Evolutionary conservation across 1,139 yeast species (phyloP).

Genomic region (Lodderomyces margitis): DNA sequence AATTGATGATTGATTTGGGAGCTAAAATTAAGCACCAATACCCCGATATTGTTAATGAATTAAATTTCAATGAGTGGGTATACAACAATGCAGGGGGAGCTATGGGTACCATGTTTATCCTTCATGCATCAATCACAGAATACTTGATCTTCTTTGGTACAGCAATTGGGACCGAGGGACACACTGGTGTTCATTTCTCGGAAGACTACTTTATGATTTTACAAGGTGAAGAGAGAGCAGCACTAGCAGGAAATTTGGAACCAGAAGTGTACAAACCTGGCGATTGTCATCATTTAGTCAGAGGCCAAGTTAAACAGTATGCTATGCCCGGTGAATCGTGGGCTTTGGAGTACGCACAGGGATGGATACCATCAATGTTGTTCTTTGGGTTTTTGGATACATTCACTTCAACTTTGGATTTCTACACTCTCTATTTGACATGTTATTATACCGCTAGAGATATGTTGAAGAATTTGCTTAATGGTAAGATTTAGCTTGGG

Average conservation of each 20-base stretch:
- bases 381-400: conserved; percentile 91
- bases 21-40: conserved; percentile 59
- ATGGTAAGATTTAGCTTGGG: conserved; percentile 64
- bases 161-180: conserved; percentile 93
- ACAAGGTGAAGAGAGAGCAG: conserved; percentile 73
- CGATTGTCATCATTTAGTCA: conserved; percentile 70
- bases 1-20: conserved; percentile 59
- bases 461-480: conserved; percentile 65
- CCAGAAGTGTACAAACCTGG: conserved; percentile 80
- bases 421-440: conserved; percentile 65
- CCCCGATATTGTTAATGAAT: conserved; percentile 60
- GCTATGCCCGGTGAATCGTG: conserved; percentile 75
- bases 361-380: conserved; percentile 97
- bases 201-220: conserved; percentile 93
- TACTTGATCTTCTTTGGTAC: conserved; percentile 87
- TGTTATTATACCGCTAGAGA: conserved; percentile 70
- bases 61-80: conserved; percentile 82
- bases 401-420: conserved; percentile 78
- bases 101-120: conserved; percentile 94
- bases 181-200: conserved; percentile 91
- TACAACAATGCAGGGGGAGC: conserved; percentile 98
- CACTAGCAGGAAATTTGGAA: conserved; percentile 54
- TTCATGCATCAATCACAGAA: conserved; percentile 94
- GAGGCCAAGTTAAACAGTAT: conserved; percentile 80
- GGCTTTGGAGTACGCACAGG: conserved; percentile 95